These are phyloP conservation scores for Aspergillus proliferans DNA, from an alignment of 2,329 filamentous ascomycete species.

Conservation along the genomic window DNA sequence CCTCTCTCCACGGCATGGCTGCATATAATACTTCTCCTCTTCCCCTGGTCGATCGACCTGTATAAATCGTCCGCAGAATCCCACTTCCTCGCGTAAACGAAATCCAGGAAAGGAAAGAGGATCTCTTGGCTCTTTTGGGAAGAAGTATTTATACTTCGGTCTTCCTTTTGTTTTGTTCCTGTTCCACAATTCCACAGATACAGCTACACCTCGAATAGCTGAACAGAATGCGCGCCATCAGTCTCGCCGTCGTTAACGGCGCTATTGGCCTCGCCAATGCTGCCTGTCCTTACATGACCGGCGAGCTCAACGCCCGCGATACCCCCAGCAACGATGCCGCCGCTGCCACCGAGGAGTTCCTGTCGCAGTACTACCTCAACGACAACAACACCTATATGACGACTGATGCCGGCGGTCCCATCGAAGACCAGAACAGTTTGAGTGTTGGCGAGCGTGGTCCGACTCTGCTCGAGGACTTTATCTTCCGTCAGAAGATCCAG, in stretches of 20 bases:
- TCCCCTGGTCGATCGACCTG: no score
- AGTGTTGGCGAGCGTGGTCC: conserved; percentile 62
- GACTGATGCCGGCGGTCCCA: conserved; percentile 61
- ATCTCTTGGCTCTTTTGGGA: no score
- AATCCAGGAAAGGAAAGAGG: no score
- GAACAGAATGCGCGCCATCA: conserved; percentile 21
- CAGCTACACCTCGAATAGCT: not conserved
- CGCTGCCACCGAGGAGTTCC: conserved; percentile 32
- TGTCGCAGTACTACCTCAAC: conserved; percentile 44
- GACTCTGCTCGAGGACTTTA: conserved; percentile 65
- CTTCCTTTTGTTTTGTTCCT: not conserved
- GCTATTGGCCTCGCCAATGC: conserved; percentile 32
- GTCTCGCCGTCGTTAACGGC: conserved; percentile 15
- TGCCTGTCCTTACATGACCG: conserved; percentile 38
- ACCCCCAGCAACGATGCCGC: conserved; percentile 16
- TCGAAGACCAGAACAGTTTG: conserved; percentile 60
- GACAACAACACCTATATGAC: conserved; percentile 55
- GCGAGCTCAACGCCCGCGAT: conserved; percentile 22
- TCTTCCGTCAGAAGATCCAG: conserved; percentile 66
- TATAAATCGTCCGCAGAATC: no score
- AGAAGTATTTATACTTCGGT: not conserved
- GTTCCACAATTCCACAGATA: not conserved
- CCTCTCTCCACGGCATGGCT: no score
- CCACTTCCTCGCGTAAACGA: no score
- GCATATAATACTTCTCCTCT: no score